These are phyloP conservation scores for Astragalus membranaceus DNA, from an alignment of 306 rosid genomes.

Conservation along the genomic window DNA sequence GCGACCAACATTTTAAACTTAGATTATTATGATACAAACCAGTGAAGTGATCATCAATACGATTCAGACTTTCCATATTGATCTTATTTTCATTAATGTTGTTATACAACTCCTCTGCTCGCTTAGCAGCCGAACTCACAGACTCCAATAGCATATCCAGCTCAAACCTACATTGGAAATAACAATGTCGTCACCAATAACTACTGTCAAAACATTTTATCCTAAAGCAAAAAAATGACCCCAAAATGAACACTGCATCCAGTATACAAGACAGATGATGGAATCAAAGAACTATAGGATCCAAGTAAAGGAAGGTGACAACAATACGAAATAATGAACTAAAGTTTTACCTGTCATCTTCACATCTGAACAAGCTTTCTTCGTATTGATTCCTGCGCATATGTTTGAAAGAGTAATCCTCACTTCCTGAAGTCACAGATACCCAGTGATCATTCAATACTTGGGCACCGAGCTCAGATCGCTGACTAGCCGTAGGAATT, in stretches of 20 bases:
- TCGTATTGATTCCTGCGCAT: constrained; percentile 98
- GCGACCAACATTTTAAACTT: constrained; percentile 2
- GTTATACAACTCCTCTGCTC: constrained; percentile 77
- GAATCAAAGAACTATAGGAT: neutral
- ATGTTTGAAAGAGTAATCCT: constrained; percentile 97
- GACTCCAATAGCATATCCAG: constrained; percentile 96
- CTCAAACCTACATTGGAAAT: constrained; percentile 66
- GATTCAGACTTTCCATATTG: constrained; percentile 49
- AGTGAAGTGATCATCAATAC: constrained; percentile 75
- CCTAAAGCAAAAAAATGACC: constrained; percentile 2
- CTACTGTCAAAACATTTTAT: neutral
- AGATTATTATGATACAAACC: constrained; percentile 46
- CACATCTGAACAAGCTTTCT: constrained; percentile 93
- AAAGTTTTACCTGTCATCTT: constrained; percentile 84
- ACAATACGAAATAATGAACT: neutral
- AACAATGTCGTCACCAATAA: constrained; percentile 12
- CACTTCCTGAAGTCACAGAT: constrained; percentile 98
- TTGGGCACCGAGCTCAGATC: constrained; percentile 82
- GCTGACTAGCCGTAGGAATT: constrained; percentile 79
- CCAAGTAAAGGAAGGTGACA: neutral
- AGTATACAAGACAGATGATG: neutral
- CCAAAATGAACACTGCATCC: constrained; percentile 10
- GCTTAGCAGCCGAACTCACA: constrained; percentile 79
- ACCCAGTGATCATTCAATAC: constrained; percentile 98
- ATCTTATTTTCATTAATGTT: constrained; percentile 54